Conservation (phyloP, 306 rosid genomes). For the Prunus mira region DNA sequence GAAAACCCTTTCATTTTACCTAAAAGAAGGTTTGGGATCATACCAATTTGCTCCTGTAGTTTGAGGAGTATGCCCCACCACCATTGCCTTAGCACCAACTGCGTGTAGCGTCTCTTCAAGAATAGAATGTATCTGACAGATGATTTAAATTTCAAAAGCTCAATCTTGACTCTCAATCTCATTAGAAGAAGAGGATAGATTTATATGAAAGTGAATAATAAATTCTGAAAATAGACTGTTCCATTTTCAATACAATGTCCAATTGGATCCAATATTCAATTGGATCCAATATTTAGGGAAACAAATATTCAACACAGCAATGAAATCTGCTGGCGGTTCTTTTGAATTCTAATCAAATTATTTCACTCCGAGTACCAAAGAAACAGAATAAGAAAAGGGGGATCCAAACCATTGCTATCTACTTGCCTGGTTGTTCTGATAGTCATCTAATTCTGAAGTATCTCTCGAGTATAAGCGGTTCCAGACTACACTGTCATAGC, state of each 20-base stretch:
- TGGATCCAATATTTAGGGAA: not conserved
- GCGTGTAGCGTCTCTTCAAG: constrained; percentile 84
- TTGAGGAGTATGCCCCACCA: constrained; percentile 99
- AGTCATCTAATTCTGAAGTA: constrained; percentile 49
- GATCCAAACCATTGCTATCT: not conserved
- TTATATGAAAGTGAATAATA: not conserved
- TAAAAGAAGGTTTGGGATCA: not conserved
- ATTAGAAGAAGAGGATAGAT: not conserved
- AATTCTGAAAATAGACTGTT: not conserved
- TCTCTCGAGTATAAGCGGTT: constrained; percentile 92
- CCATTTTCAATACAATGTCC: not conserved
- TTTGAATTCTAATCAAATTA: not conserved
- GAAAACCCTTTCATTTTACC: not conserved
- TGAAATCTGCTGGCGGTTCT: not conserved
- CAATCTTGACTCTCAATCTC: not conserved
- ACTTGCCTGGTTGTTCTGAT: constrained; percentile 61
- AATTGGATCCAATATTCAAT: not conserved
- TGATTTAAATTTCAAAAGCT: constrained; percentile 20
- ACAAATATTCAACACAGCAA: not conserved
- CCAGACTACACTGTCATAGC: constrained; percentile 96
- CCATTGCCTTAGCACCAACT: constrained; percentile 87
- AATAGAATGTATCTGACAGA: constrained; percentile 56
- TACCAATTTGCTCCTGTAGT: constrained; percentile 82
- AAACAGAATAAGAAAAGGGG: not conserved
- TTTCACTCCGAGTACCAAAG: not conserved